Evolutionary conservation across 352 stramenopile species (phyloP).

Genomic region (Phytopythium oedochilum): DNA sequence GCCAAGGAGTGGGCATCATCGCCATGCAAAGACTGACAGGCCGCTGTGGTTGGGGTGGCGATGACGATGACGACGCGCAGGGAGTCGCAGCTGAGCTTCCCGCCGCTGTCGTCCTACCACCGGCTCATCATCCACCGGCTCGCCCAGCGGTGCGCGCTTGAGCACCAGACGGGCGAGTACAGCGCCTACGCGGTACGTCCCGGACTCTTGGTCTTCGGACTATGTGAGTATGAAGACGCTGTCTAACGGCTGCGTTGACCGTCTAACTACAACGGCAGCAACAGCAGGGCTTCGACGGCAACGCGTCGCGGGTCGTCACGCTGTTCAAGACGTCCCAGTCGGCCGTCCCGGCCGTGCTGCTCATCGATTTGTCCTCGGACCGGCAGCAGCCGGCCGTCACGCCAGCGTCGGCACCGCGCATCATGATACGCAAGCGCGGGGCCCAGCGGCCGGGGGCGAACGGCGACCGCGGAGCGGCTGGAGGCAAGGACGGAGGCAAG

Average conservation of each 20-base stretch:
- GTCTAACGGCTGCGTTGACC: too few relatives aligned
- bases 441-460: slow-evolving; percentile 28
- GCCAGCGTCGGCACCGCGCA: slow-evolving; percentile 82
- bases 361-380: slow-evolving; percentile 85
- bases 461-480: slow-evolving; percentile 17
- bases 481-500: slow-evolving; percentile 43
- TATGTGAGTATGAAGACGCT: too few relatives aligned
- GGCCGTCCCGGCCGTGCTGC: slow-evolving; percentile 65
- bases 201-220: too few relatives aligned
- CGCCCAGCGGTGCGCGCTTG: slow-evolving; percentile 89
- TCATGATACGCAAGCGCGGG: slow-evolving; percentile 89
- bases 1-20: too few relatives aligned
- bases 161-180: slow-evolving; percentile 84
- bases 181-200: slow-evolving; percentile 32
- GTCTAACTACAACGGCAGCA: neutral
- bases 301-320: slow-evolving; percentile 78
- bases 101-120: slow-evolving; percentile 83
- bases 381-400: slow-evolving; percentile 55
- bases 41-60: too few relatives aligned
- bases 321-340: slow-evolving; percentile 85
- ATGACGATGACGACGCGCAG: neutral
- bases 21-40: too few relatives aligned
- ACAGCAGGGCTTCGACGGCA: slow-evolving; percentile 46
- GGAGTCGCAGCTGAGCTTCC: slow-evolving; percentile 73
- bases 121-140: slow-evolving; percentile 91